Evolutionary conservation across 2,329 filamentous ascomycete genomes (phyloP).

Genomic region (Beauveria scarabaeidicola): DNA sequence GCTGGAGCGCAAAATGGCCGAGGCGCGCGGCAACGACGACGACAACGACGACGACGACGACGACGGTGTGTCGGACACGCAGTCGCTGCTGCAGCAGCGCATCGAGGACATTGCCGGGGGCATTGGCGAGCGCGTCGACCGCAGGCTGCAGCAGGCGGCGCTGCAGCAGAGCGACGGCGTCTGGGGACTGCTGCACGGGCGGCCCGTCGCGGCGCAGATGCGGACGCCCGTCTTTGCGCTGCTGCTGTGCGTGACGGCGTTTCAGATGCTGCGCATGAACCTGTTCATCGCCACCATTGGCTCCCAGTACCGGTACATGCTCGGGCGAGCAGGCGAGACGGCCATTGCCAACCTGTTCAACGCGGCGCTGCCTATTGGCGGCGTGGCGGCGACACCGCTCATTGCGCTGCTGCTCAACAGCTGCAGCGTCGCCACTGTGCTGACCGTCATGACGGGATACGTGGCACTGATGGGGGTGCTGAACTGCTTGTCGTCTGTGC

Average conservation of each 20-base stretch:
- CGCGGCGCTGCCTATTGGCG: slow-evolving; percentile 54
- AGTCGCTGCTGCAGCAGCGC: slow-evolving; percentile 40
- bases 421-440: slow-evolving; percentile 50
- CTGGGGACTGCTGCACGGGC: slow-evolving; percentile 64
- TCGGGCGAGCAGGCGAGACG: slow-evolving; percentile 38
- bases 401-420: slow-evolving; percentile 63
- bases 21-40: slow-evolving; percentile 25
- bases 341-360: slow-evolving; percentile 36
- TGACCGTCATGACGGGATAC: neutral
- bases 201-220: slow-evolving; percentile 56
- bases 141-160: slow-evolving; percentile 41
- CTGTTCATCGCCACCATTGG: slow-evolving; percentile 60
- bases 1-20: slow-evolving; percentile 31
- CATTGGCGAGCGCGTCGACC: slow-evolving; percentile 43
- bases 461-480: slow-evolving; percentile 39
- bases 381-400: slow-evolving; percentile 60
- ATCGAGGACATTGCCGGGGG: slow-evolving; percentile 57
- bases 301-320: slow-evolving; percentile 60
- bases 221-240: slow-evolving; percentile 61
- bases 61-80: slow-evolving; percentile 39
- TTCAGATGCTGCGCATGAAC: slow-evolving; percentile 61
- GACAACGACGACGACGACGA: slow-evolving; percentile 38
- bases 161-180: slow-evolving; percentile 54
- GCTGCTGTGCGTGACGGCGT: slow-evolving; percentile 55
- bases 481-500: slow-evolving; percentile 54